These are phyloP conservation scores for Pleurotus tuber-regium DNA, from an alignment of 768 basidiomycete species.

Conservation along the genomic window DNA sequence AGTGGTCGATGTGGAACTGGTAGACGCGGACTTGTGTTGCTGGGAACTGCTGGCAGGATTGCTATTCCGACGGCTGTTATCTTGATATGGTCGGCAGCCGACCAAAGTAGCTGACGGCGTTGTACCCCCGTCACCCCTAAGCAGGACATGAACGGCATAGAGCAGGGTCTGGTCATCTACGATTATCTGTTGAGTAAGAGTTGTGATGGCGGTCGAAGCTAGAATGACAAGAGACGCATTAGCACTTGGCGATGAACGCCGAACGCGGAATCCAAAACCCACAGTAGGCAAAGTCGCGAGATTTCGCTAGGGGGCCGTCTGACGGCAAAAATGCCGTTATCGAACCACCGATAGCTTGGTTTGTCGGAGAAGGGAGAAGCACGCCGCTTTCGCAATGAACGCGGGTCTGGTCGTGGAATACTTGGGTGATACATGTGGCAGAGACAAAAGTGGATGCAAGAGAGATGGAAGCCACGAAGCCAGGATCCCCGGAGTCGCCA, in stretches of 20 bases:
- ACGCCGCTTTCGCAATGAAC: constrained; percentile 50
- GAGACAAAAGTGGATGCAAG: constrained; percentile 54
- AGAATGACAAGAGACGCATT: constrained; percentile 19
- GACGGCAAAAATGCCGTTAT: constrained; percentile 56
- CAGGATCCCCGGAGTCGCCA: constrained; percentile 51
- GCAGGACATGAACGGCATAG: constrained; percentile 65
- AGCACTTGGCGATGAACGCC: background rate
- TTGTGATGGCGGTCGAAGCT: constrained; percentile 48
- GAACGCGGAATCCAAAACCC: background rate
- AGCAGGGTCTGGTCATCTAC: constrained; percentile 63
- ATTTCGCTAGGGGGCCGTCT: constrained; percentile 62
- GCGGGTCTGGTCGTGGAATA: constrained; percentile 49
- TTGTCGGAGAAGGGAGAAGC: constrained; percentile 38
- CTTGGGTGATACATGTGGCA: constrained; percentile 63
- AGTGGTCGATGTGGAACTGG: no score
- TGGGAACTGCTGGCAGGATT: background rate
- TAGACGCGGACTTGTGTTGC: background rate
- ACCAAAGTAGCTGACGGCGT: constrained; percentile 62
- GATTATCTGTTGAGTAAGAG: constrained; percentile 67
- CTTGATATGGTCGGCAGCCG: constrained; percentile 40
- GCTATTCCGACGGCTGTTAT: background rate
- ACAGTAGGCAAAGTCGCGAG: constrained; percentile 51
- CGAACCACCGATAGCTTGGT: constrained; percentile 43
- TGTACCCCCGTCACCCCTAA: constrained; percentile 47
- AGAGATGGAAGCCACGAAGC: constrained; percentile 57